Evolutionary conservation across 2,329 filamentous ascomycete species (phyloP).

Genomic region (Arthrobotrys megalospora): DNA sequence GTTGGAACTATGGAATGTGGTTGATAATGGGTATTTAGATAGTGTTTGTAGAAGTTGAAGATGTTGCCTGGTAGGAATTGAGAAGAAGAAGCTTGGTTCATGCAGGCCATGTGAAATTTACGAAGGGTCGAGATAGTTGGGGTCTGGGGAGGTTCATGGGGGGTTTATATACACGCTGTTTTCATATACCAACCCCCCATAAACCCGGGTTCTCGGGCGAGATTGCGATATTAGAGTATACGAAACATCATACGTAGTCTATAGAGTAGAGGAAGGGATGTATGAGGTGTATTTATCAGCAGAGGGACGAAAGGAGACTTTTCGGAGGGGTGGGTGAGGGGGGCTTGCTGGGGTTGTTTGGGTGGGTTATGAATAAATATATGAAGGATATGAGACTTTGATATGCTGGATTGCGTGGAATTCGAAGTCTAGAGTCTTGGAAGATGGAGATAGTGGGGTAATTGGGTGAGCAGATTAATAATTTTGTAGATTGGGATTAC

Average conservation of each 20-base stretch:
- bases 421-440: not conserved
- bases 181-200: not conserved
- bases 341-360: conserved; percentile 34
- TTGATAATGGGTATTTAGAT: not conserved
- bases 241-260: conserved; percentile 32
- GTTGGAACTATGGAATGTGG: not conserved
- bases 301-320: conserved; percentile 59
- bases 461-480: conserved; percentile 11
- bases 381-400: not conserved
- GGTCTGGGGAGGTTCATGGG: not conserved
- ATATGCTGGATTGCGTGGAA: no score
- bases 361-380: not conserved
- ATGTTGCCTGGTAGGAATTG: conserved; percentile 37
- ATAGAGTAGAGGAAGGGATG: not conserved
- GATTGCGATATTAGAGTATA: conserved; percentile 15
- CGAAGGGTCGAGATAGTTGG: not conserved
- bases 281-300: conserved; percentile 57
- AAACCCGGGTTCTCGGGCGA: conserved; percentile 2
- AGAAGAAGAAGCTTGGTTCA: not conserved
- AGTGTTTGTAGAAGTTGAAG: conserved; percentile 14
- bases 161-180: conserved; percentile 44
- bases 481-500: conserved; percentile 7
- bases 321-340: conserved; percentile 48
- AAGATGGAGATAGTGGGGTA: not conserved
- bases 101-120: not conserved